phyloP scores from a whole-genome alignment of 805 yeast species.

The Priceomyces haplophilus region DNA sequence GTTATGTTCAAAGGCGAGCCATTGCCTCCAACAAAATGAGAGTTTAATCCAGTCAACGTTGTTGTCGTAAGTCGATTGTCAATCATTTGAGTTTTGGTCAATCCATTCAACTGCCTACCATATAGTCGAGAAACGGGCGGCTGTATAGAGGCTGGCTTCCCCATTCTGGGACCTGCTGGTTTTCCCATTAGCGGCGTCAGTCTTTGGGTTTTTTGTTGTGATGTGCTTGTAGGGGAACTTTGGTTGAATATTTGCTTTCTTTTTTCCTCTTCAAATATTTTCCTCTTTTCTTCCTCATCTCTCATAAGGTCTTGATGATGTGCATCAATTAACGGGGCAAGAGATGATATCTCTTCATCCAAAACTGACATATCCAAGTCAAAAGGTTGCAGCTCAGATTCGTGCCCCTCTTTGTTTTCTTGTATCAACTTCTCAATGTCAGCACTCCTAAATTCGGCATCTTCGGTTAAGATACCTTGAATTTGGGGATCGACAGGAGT shows the following conservation, averaged over 20 bases:
- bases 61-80: slow-evolving; percentile 22
- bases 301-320: slow-evolving; percentile 27
- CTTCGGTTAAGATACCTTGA: slow-evolving; percentile 25
- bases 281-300: slow-evolving; percentile 20
- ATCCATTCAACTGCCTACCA: slow-evolving; percentile 22
- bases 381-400: slow-evolving; percentile 21
- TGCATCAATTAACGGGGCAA: slow-evolving; percentile 39
- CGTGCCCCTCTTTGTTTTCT: slow-evolving; percentile 37
- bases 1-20: slow-evolving; percentile 17
- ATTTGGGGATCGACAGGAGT: slow-evolving; percentile 32
- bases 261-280: slow-evolving; percentile 19
- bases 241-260: slow-evolving; percentile 11
- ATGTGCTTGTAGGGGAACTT: background rate
- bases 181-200: slow-evolving; percentile 31
- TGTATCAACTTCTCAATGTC: slow-evolving; percentile 18
- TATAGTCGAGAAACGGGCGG: slow-evolving; percentile 41
- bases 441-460: slow-evolving; percentile 14
- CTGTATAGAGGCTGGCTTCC: slow-evolving; percentile 44
- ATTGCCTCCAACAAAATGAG: slow-evolving; percentile 17
- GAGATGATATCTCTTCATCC: slow-evolving; percentile 40
- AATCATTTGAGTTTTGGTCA: slow-evolving; percentile 14
- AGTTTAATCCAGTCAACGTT: slow-evolving; percentile 18
- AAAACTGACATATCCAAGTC: slow-evolving; percentile 30
- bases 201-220: slow-evolving; percentile 9
- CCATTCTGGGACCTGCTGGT: slow-evolving; percentile 39